These are phyloP conservation scores for Alnus rubra DNA, from an alignment of 306 rosid genomes.

Conservation along the genomic window DNA sequence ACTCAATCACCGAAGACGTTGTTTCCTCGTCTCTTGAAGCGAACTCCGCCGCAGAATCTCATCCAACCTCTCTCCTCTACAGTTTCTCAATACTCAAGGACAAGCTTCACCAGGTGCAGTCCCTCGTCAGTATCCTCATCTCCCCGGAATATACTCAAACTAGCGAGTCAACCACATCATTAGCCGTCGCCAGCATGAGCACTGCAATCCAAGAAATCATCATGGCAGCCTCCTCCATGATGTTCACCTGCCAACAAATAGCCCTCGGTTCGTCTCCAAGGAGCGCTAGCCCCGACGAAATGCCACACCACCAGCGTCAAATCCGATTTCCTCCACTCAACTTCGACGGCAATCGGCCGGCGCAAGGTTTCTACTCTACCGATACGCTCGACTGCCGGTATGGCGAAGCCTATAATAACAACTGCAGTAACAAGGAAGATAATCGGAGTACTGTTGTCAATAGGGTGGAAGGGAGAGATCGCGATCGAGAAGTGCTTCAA, in stretches of 20 bases:
- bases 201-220: conserved; percentile 74
- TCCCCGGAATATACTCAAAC: conserved; percentile 29
- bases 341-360: neutral
- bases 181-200: conserved; percentile 53
- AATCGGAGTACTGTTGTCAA: conserved; percentile 16
- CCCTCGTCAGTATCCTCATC: conserved; percentile 50
- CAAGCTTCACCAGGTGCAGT: conserved; percentile 56
- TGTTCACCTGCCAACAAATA: conserved; percentile 70
- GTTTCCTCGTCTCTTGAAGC: conserved; percentile 30
- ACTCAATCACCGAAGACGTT: conserved; percentile 23
- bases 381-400: conserved; percentile 53
- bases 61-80: conserved; percentile 55
- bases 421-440: conserved; percentile 26
- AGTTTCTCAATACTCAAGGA: conserved; percentile 71
- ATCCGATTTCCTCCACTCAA: conserved; percentile 26
- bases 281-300: conserved; percentile 23
- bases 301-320: conserved; percentile 26
- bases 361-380: conserved; percentile 35
- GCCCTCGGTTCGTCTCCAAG: conserved; percentile 35
- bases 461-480: conserved; percentile 5
- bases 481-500: too few species aligned
- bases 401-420: conserved; percentile 34
- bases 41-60: conserved; percentile 31
- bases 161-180: conserved; percentile 37
- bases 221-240: conserved; percentile 70